Evolutionary conservation across 805 yeast species (phyloP), one percentile per base, ranked within the genome.

Genomic region (Candida cerambycidarum): DNA sequence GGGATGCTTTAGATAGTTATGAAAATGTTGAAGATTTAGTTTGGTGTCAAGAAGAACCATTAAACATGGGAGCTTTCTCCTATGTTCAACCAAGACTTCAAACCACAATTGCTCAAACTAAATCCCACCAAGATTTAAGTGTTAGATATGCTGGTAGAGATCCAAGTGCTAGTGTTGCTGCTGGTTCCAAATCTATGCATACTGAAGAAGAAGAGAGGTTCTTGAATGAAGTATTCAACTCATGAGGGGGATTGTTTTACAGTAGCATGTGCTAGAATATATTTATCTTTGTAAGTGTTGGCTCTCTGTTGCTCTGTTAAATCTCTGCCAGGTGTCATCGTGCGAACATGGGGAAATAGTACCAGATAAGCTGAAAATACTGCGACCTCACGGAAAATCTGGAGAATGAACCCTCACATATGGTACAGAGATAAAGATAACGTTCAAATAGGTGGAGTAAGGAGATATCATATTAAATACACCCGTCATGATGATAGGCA

Each of bases 31-130:
- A 85, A 65, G 99, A 93, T 65, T 72, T 93, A 54, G 95, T 90
- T 37, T 93, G 90, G 92, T 85, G 95, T 71, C 99, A 93, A 76
- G 99, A 93, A 73, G 99, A 93, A 78, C 98, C 98, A 58, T 77
- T 93, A 71, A 93, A 93, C 76, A 92, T 92, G 83, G 99, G 99
- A 69, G 73, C 87, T 35, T 89, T 85, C 85, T 61, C 84, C 17
- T 89, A 61, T 60, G 92, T 76, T 43, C 72, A 78, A 47, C 99
- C 97, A 65, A 86, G 99, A 73, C 67, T 93, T 42, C 71, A 73
- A 47, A 86, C 95, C 35, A 76, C 83, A 32, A 67, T 92, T 67
- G 76, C 75, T 54, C 89, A 89, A 71, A 84, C 96, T 47, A 79
- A 81, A n/a, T n/a, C n/a, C 39, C 83, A 85, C 71, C 70, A 77